Conservation (phyloP, 371 early-diverging fungal genomes). For the Syncephalis fuscata region DNA sequence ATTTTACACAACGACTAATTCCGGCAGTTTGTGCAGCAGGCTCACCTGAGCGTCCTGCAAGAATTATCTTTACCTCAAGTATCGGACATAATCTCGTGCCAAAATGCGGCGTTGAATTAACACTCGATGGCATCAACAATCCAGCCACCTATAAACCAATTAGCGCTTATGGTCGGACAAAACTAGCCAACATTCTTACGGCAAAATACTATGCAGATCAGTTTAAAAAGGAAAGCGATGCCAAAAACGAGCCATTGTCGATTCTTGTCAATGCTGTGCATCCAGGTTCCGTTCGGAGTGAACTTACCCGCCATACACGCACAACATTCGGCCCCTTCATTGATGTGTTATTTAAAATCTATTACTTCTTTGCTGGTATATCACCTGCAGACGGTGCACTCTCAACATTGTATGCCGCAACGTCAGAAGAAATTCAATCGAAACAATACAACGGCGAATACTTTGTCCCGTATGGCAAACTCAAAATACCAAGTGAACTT, state of each 20-base stretch:
- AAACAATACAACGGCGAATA: constrained; percentile 29
- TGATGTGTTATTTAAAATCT: constrained; percentile 1
- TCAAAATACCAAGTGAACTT: constrained; percentile 4
- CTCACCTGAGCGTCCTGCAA: constrained; percentile 6
- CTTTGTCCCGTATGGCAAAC: constrained; percentile 15
- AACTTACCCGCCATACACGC: constrained; percentile 19
- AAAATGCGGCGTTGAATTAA: constrained; percentile 12
- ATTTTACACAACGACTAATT: background rate
- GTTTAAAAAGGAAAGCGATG: constrained; percentile 15
- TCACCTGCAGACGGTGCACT: constrained; percentile 32
- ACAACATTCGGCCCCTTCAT: background rate
- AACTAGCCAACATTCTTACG: constrained; percentile 51
- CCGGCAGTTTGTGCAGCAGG: constrained; percentile 5
- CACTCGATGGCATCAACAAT: constrained; percentile 10
- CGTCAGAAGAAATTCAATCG: constrained; percentile 38
- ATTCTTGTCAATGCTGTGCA: constrained; percentile 43
- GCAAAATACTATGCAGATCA: constrained; percentile 6
- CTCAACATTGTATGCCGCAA: constrained; percentile 38
- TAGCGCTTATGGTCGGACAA: constrained; percentile 29
- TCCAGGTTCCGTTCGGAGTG: constrained; percentile 46
- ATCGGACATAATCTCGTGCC: constrained; percentile 10
- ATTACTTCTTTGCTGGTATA: constrained; percentile 7
- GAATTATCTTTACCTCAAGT: constrained; percentile 4
- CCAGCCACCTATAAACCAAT: constrained; percentile 8
- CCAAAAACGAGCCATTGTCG: constrained; percentile 17